phyloP scores from a whole-genome alignment of 2,329 filamentous ascomycete genomes.

The Kalaharituber pfeilii region DNA sequence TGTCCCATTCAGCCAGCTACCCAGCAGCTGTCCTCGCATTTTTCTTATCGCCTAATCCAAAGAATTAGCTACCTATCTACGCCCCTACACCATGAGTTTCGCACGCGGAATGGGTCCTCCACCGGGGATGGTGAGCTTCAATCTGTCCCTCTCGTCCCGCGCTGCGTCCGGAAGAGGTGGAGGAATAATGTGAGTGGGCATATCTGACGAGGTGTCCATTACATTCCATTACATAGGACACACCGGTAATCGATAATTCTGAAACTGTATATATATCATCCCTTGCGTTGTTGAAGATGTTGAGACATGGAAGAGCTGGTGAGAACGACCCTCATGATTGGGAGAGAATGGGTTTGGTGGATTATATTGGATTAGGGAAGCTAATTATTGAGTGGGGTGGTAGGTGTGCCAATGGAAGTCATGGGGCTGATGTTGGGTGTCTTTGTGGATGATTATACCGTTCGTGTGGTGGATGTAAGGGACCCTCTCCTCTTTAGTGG shows the following conservation, averaged over 20 bases:
- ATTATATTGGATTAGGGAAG: background rate
- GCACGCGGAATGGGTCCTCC: slow-evolving; percentile 38
- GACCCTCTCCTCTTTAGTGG: background rate
- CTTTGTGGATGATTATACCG: slow-evolving; percentile 97
- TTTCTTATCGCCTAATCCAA: too few species aligned
- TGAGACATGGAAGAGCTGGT: slow-evolving; percentile 81
- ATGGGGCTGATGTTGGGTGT: slow-evolving; percentile 99
- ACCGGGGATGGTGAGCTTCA: slow-evolving; percentile 41
- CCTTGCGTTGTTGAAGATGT: slow-evolving; percentile 91
- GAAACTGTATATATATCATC: slow-evolving; percentile 99
- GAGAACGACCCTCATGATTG: too few species aligned
- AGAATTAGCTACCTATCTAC: too few species aligned
- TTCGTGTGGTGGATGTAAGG: slow-evolving; percentile 75
- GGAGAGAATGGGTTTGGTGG: too few species aligned
- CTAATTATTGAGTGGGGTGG: slow-evolving; percentile 8
- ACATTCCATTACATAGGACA: too few species aligned
- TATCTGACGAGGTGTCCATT: slow-evolving; percentile 1
- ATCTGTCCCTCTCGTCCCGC: slow-evolving; percentile 4
- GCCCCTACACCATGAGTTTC: too few species aligned
- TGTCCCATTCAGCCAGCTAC: too few species aligned
- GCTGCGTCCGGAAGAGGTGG: background rate
- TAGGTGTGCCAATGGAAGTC: slow-evolving; percentile 92
- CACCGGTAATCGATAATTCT: slow-evolving; percentile 89
- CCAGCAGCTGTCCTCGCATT: too few species aligned
- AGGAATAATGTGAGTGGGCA: background rate